Evolutionary conservation across 2,329 filamentous ascomycete species (phyloP), one percentile per base, ranked within the genome.

Genomic region (Cladosporium colombiae): DNA sequence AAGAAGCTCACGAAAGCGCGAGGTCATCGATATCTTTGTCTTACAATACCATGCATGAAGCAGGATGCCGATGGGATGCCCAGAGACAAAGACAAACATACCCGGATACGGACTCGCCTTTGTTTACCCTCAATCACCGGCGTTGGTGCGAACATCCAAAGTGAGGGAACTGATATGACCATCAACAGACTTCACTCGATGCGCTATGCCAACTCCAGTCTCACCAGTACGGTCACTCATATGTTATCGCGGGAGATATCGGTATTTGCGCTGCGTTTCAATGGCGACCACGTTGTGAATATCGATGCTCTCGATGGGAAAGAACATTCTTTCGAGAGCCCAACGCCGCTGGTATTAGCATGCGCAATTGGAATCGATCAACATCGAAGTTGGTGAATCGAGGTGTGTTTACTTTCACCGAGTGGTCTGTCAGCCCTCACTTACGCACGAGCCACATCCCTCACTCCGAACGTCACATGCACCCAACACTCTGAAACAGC

Each of bases 11-110:
- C 10, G 40, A 21, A 46, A 46, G 40, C 10, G 7, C n/a, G n/a
- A 46, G 8, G 14, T 40, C 10, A 21, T 46, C n/a, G 40, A 21
- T 46, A n/a, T 21, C 40, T 46, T 46, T 46, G 40, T 46, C 40
- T 46, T 21, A 23, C 40, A 23, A 46, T 46, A 46, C 40, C n/a
- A 46, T 46, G 40, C 40, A 46, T 46, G 8, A 23, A 46, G n/a
- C 7, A 46, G 40, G 40, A 46, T 46, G 8, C n/a, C 40, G 40
- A 46, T 46, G 40, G 40, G n/a, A 46, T 21, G 40, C n/a, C 52
- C 49, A 52, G 49, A 46, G 27, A 55, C 52, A 55, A 55, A 55
- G 52, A n/a, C 52, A n/a, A n/a, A 33, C 14, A 14, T 8, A 55
- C 14, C 52, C 52, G 52, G 52, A 55, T 55, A 55, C 52, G 52